These are phyloP conservation scores for Mortierella sp. DNA, from an alignment of 371 early-diverging fungal species.

Conservation along the genomic window DNA sequence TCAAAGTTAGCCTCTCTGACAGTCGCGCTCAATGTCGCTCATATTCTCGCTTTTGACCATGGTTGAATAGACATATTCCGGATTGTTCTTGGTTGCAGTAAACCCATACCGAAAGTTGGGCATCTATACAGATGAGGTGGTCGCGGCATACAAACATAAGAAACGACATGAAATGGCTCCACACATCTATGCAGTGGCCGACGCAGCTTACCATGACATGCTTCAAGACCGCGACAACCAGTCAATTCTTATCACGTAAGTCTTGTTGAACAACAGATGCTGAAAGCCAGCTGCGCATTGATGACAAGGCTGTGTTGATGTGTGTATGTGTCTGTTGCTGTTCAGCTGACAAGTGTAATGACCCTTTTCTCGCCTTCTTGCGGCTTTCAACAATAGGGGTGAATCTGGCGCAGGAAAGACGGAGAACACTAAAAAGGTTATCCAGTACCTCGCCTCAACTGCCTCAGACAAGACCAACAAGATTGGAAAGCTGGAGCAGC, in stretches of 20 bases:
- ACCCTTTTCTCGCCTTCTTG: not conserved
- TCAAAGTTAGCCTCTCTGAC: not conserved
- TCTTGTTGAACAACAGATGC: no score
- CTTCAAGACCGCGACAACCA: constrained; percentile 94
- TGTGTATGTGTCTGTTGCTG: not conserved
- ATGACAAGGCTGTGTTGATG: not conserved
- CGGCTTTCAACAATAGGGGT: constrained; percentile 75
- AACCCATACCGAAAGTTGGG: constrained; percentile 98
- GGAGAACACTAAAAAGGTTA: constrained; percentile 99
- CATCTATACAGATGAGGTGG: constrained; percentile 90
- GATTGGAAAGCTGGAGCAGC: constrained; percentile 81
- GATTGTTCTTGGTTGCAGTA: constrained; percentile 98
- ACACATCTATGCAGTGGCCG: constrained; percentile 97
- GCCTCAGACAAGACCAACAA: constrained; percentile 66
- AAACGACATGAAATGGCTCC: constrained; percentile 93
- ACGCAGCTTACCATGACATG: constrained; percentile 97
- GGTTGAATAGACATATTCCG: constrained; percentile 93
- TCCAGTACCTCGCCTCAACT: constrained; percentile 96
- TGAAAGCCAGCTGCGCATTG: no score
- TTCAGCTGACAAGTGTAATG: not conserved
- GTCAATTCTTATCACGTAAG: constrained; percentile 98
- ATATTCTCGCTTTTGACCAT: not conserved
- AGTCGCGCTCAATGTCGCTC: not conserved
- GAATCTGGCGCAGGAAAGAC: constrained; percentile 99
- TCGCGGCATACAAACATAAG: constrained; percentile 83